phyloP scores from a whole-genome alignment of 768 basidiomycete species.

The Boletus rubropictus region DNA sequence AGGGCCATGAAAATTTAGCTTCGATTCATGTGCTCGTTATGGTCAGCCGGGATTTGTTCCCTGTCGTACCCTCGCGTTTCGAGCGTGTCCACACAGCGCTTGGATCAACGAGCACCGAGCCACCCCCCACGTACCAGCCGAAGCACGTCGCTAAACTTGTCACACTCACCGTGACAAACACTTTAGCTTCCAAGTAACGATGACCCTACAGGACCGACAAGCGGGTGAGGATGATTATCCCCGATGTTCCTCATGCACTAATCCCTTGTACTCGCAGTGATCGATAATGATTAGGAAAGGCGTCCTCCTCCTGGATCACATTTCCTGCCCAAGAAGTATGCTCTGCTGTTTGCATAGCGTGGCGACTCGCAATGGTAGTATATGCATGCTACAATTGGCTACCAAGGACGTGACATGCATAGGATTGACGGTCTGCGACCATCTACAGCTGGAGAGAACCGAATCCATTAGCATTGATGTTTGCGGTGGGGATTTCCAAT shows the following conservation, averaged over 20 bases:
- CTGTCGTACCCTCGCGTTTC: neutral
- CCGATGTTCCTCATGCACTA: neutral
- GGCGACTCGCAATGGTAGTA: constrained; percentile 2
- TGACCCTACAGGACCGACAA: constrained; percentile 1
- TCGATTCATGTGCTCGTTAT: neutral
- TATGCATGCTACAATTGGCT: neutral
- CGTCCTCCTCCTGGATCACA: neutral
- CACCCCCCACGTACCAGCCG: neutral
- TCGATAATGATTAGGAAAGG: constrained; percentile 6
- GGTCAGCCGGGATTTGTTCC: neutral
- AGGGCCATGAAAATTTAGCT: neutral
- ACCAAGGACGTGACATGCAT: too few species aligned
- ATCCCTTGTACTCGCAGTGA: neutral
- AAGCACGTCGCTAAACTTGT: too few species aligned
- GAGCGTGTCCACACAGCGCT: constrained; percentile 1
- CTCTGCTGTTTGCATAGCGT: constrained; percentile 3
- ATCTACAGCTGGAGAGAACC: neutral
- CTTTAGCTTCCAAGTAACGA: neutral
- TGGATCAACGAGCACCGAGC: neutral
- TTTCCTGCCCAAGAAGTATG: neutral
- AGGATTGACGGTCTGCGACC: neutral
- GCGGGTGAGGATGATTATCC: neutral
- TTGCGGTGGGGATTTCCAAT: neutral
- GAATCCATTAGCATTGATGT: neutral
- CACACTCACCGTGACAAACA: too few species aligned